Evolutionary conservation across 306 rosid genomes (phyloP).

Genomic region (Vigna unguiculata): DNA sequence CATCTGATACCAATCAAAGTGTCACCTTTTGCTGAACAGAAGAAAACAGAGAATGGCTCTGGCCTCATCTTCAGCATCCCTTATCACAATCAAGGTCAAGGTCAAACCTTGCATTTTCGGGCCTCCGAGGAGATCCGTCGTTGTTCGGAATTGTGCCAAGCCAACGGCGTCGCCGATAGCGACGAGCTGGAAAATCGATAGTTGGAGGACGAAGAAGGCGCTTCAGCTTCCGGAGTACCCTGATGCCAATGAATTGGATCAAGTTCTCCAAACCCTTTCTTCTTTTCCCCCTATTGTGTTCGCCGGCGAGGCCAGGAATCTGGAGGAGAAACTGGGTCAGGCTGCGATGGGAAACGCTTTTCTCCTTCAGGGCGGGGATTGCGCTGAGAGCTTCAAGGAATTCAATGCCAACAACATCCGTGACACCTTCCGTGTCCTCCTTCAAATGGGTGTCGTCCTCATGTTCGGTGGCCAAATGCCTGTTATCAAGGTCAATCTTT

Average conservation of each 20-base stretch:
- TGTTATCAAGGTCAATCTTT: conserved; percentile 48
- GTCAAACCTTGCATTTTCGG: background rate
- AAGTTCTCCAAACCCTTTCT: conserved; percentile 50
- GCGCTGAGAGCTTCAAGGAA: conserved; percentile 92
- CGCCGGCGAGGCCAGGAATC: conserved; percentile 56
- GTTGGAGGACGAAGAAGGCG: conserved; percentile 53
- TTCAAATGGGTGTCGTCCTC: conserved; percentile 60
- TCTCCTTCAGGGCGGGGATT: conserved; percentile 61
- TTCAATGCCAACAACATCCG: conserved; percentile 64
- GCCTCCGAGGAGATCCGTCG: conserved; percentile 1
- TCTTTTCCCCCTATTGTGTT: conserved; percentile 53
- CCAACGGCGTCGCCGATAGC: conserved; percentile 2
- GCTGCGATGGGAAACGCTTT: conserved; percentile 59
- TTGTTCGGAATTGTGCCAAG: conserved; percentile 20
- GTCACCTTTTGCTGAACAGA: background rate
- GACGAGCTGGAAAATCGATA: conserved; percentile 39
- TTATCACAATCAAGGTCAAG: conserved; percentile 13
- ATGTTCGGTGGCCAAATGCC: conserved; percentile 68
- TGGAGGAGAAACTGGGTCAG: conserved; percentile 51
- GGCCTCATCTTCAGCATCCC: conserved; percentile 34
- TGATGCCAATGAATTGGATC: conserved; percentile 40
- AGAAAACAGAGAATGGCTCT: conserved; percentile 33
- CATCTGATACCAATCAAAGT: too few species aligned
- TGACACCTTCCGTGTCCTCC: conserved; percentile 57
- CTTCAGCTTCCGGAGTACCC: conserved; percentile 56